A percentile compares a stretch with the other conserved stretches of the same genome.
phyloP scores from a whole-genome alignment of 2,329 filamentous ascomycete genomes.

The Teratosphaeria pseudoeucalypti region DNA sequence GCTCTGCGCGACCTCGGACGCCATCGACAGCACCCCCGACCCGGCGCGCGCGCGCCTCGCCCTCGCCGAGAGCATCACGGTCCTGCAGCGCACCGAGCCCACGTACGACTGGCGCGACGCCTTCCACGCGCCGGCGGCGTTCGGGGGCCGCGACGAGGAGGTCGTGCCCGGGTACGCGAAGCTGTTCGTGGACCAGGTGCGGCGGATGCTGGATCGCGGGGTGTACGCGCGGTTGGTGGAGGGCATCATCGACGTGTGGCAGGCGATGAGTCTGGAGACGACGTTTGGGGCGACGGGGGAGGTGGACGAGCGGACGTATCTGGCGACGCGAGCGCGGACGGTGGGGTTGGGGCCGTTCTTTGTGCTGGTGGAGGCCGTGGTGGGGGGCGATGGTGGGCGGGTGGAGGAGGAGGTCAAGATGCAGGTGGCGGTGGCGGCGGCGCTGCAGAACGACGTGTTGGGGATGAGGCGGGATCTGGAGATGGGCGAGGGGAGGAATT shows the following conservation, averaged over 20 bases:
- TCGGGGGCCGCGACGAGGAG: not conserved
- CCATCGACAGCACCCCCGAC: not conserved
- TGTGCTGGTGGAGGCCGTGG: not conserved
- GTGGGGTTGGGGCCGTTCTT: constrained; percentile 2
- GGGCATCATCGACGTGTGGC: not conserved
- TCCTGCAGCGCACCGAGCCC: not conserved
- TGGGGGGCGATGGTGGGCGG: no score
- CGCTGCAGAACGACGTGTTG: not conserved
- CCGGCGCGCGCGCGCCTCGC: not conserved
- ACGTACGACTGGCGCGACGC: not conserved
- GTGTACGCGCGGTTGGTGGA: not conserved
- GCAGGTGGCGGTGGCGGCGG: not conserved
- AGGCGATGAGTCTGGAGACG: not conserved
- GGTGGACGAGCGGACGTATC: not conserved
- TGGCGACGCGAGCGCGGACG: not conserved
- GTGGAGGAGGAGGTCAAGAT: not conserved
- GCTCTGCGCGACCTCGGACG: constrained; percentile 1
- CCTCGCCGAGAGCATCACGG: constrained; percentile 1
- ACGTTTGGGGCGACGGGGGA: not conserved
- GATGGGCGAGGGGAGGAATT: not conserved
- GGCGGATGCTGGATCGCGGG: not conserved
- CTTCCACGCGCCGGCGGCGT: not conserved
- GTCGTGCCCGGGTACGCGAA: not conserved
- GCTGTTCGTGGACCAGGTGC: constrained; percentile 1
- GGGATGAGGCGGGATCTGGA: not conserved